Base-by-base conservation (phyloP, 768 basidiomycete genomes). In the Trametes coccinea region DNA sequence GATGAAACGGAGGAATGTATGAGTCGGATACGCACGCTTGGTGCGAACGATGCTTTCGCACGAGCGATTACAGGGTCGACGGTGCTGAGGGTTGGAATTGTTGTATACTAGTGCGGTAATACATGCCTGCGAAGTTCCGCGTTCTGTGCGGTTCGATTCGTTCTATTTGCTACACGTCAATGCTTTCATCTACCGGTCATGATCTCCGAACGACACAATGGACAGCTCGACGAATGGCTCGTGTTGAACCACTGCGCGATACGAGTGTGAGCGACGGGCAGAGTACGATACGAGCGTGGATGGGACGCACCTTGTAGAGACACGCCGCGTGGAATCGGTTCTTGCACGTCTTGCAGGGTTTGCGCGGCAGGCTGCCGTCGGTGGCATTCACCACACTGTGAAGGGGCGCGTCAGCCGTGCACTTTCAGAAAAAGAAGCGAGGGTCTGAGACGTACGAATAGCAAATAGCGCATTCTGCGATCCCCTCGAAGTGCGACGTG, bases 391-490 rank as follows among this genome's bases (percentile, higher is more conserved):
- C 94, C 64, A 98, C 92, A 4, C 93, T 95, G 74, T 8, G 62
- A 46, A 45, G 34, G 30, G 55, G 44, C 10, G 48, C 44, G 40
- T 47, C 46, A 37, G 50, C 48, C 22, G 31, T 5, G 34, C 33
- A 14, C 10, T 22, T 9, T 44, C 27, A 51, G 37, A 9, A 17
- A 4, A 40, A 59, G 51, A 51, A 33, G 5, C 14, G 9, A 16
- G 17, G 34, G 37, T 13, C 59, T 22, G 22, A 10, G 6, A 70
- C 89, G 70, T 68, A 94, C 89, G 92, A 93, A 73, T 95, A 96
- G 70, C 94, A 96, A 61, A 99, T 98, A 0, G 96, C 93, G 73
- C 97, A 99, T 67, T 96, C 94, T 2, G 92, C 91, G 72, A 95
- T 90, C 5, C 96, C 96, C 65, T 96, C 93, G 69, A 98, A 99